Conservation (phyloP, 2,329 filamentous ascomycete genomes). For the Ophiostoma pallidulum region DNA sequence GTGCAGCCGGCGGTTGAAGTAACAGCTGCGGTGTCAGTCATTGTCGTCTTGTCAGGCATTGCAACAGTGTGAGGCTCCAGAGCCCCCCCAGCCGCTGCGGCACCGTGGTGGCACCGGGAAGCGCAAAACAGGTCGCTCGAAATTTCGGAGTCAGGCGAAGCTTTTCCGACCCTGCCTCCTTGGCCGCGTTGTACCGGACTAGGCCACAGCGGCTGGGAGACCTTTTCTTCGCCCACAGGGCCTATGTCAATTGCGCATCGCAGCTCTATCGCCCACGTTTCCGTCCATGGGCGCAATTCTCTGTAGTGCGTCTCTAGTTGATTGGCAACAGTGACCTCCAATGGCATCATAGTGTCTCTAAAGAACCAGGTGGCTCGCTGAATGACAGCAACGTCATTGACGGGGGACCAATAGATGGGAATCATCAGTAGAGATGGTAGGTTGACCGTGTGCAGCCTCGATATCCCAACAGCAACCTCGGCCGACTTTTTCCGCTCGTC, state of each 20-base stretch:
- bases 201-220: slow-evolving; percentile 76
- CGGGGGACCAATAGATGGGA: slow-evolving; percentile 94
- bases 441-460: slow-evolving; percentile 80
- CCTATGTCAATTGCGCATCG: slow-evolving; percentile 86
- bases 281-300: slow-evolving; percentile 77
- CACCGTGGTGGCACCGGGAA: slow-evolving; percentile 48
- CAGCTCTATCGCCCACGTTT: slow-evolving; percentile 88
- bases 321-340: slow-evolving; percentile 79
- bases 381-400: slow-evolving; percentile 79
- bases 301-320: slow-evolving; percentile 85
- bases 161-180: slow-evolving; percentile 24
- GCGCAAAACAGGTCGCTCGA: slow-evolving; percentile 50
- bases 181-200: slow-evolving; percentile 34
- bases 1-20: slow-evolving; percentile 31
- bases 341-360: slow-evolving; percentile 82
- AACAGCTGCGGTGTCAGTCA: slow-evolving; percentile 26
- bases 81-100: slow-evolving; percentile 47
- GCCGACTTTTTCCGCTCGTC: slow-evolving; percentile 16
- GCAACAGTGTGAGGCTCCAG: slow-evolving; percentile 24
- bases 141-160: slow-evolving; percentile 30
- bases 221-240: slow-evolving; percentile 81
- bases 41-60: too few relatives aligned
- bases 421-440: slow-evolving; percentile 80
- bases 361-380: slow-evolving; percentile 95
- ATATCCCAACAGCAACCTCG: slow-evolving; percentile 76